Conservation (phyloP, 169 alveolate genomes). For the Plasmodium ovale region DNA sequence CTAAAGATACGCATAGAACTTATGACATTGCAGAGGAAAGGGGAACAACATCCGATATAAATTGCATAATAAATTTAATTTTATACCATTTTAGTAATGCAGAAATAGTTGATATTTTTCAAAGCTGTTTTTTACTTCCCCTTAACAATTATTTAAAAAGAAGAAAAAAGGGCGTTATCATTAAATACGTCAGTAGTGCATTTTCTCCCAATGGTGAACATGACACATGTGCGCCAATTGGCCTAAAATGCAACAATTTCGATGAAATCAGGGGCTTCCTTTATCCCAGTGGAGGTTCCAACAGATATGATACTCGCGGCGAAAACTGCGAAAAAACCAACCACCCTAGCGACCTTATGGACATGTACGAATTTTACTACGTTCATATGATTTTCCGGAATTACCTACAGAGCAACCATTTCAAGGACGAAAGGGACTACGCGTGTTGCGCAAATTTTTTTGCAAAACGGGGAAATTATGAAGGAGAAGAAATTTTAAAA, state of each 20-base stretch:
- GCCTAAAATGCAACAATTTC: neutral
- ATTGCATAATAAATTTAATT: conserved; percentile 28
- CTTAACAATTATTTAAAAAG: conserved; percentile 34
- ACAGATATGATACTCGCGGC: neutral
- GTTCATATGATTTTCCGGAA: conserved; percentile 18
- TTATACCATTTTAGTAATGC: conserved; percentile 22
- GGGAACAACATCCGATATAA: neutral
- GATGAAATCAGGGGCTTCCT: neutral
- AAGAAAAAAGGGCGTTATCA: conserved; percentile 1
- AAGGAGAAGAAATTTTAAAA: conserved; percentile 30
- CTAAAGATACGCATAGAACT: neutral
- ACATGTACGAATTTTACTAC: conserved; percentile 40
- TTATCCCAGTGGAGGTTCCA: neutral
- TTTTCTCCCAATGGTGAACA: neutral
- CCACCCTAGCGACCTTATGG: neutral
- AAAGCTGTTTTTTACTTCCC: conserved; percentile 27
- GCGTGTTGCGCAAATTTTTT: conserved; percentile 27
- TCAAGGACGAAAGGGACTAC: neutral
- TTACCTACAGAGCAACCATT: neutral
- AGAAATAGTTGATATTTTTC: conserved; percentile 34
- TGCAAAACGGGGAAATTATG: neutral
- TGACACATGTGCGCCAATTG: neutral
- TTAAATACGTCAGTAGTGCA: neutral
- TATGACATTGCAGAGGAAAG: too few relatives aligned
- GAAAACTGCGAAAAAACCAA: neutral